Conservation (phyloP, 441 rosid genomes). For the Corymbia calophylla region DNA sequence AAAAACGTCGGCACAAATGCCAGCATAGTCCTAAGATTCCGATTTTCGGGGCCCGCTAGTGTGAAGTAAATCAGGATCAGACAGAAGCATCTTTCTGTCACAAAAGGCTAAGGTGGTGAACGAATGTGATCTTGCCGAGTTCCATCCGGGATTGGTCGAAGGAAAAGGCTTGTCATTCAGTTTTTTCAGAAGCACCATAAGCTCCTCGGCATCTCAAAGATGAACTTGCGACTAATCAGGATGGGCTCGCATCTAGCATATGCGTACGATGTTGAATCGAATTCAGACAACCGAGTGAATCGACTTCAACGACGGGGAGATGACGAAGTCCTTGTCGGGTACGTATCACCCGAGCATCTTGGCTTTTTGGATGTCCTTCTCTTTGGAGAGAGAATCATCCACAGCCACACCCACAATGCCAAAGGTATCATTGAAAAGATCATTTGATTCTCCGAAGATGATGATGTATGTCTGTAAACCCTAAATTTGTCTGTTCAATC, state of each 20-base stretch:
- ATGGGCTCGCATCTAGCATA: background rate
- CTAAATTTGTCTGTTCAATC: background rate
- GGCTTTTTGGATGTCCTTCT: background rate
- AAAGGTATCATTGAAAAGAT: background rate
- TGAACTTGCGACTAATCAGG: background rate
- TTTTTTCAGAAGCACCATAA: background rate
- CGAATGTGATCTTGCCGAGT: background rate
- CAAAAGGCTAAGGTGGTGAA: background rate
- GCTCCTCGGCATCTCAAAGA: background rate
- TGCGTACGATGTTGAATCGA: background rate
- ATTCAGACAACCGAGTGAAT: background rate
- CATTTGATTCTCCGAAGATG: background rate
- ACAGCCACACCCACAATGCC: background rate
- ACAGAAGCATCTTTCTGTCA: background rate
- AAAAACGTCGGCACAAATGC: background rate
- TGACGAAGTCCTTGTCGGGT: background rate
- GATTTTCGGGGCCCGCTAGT: constrained; percentile 17
- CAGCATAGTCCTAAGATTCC: constrained; percentile 29
- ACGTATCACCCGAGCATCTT: background rate
- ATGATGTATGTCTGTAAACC: background rate
- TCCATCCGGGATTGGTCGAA: background rate
- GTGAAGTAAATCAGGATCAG: background rate
- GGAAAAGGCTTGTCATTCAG: background rate
- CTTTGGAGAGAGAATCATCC: background rate
- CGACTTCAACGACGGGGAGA: background rate